phyloP scores from a whole-genome alignment of 768 basidiomycete species.

The Candolleomyces aberdarensis region DNA sequence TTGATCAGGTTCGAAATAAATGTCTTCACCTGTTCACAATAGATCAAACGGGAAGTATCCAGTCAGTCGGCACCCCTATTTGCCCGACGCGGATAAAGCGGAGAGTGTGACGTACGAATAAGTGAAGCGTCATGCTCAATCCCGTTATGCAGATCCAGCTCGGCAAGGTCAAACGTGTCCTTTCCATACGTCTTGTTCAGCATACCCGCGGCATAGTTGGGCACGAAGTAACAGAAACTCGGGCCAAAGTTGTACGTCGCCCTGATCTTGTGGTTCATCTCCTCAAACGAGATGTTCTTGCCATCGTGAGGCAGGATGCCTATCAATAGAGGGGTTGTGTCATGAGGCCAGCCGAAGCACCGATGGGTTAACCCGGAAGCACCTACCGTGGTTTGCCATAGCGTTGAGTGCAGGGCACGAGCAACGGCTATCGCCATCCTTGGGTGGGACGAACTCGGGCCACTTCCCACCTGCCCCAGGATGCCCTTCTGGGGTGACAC shows the following conservation, averaged over 20 bases:
- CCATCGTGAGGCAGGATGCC: slow-evolving; percentile 71
- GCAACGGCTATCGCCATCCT: slow-evolving; percentile 63
- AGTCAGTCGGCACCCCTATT: background rate
- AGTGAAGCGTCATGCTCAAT: slow-evolving; percentile 72
- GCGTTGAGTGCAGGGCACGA: slow-evolving; percentile 78
- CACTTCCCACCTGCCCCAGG: slow-evolving; percentile 61
- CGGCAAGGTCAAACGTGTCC: slow-evolving; percentile 63
- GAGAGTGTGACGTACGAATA: slow-evolving; percentile 41
- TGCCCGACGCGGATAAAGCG: too few relatives aligned
- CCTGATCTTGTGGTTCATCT: slow-evolving; percentile 40
- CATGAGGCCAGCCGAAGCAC: background rate
- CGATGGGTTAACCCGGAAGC: slow-evolving; percentile 1
- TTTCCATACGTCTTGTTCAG: slow-evolving; percentile 52
- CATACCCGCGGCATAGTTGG: slow-evolving; percentile 55
- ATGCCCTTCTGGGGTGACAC: slow-evolving; percentile 51
- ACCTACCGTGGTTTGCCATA: slow-evolving; percentile 77
- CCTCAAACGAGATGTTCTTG: slow-evolving; percentile 61
- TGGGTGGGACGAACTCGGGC: slow-evolving; percentile 62
- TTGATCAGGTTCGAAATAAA: slow-evolving; percentile 46
- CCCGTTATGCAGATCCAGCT: slow-evolving; percentile 71
- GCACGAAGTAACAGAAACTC: slow-evolving; percentile 65
- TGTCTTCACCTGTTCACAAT: slow-evolving; percentile 48
- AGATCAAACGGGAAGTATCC: background rate
- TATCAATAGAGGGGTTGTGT: slow-evolving; percentile 21
- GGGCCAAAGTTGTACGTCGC: slow-evolving; percentile 68